These are phyloP conservation scores for Porodaedalea pini DNA, from an alignment of 1,284 basidiomycete species.

Conservation along the genomic window DNA sequence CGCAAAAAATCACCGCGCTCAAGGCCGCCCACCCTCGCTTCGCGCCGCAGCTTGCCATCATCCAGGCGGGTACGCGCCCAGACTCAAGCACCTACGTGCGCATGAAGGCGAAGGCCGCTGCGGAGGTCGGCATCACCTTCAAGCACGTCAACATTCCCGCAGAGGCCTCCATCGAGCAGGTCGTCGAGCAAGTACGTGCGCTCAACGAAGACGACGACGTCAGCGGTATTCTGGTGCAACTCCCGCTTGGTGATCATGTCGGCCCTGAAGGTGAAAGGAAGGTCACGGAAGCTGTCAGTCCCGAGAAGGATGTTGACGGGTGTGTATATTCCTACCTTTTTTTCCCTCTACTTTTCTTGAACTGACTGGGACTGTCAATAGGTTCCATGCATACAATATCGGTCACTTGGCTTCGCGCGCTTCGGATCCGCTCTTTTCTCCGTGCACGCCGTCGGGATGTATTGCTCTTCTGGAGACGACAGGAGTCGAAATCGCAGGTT, in stretches of 20 bases:
- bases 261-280: conserved; percentile 81
- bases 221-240: conserved; percentile 93
- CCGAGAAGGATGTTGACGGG: conserved; percentile 97
- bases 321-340: conserved; percentile 35
- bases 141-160: conserved; percentile 78
- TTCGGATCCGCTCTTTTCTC: conserved; percentile 85
- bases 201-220: conserved; percentile 84
- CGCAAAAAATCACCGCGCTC: conserved; percentile 58
- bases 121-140: conserved; percentile 91
- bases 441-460: conserved; percentile 95
- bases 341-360: conserved; percentile 17
- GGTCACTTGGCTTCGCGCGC: conserved; percentile 92
- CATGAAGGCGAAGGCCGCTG: conserved; percentile 96
- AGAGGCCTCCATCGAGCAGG: conserved; percentile 69
- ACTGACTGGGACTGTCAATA: conserved; percentile 29
- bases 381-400: conserved; percentile 99
- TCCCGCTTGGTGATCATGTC: conserved; percentile 91
- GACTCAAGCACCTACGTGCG: conserved; percentile 94
- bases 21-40: conserved; percentile 76
- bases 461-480: conserved; percentile 88
- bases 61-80: conserved; percentile 89
- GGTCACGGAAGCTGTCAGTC: conserved; percentile 92
- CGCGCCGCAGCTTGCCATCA: conserved; percentile 85
- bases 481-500: conserved; percentile 69
- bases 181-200: conserved; percentile 75